Conservation (phyloP, 768 basidiomycete genomes). For the Botryobasidium botryosum region DNA sequence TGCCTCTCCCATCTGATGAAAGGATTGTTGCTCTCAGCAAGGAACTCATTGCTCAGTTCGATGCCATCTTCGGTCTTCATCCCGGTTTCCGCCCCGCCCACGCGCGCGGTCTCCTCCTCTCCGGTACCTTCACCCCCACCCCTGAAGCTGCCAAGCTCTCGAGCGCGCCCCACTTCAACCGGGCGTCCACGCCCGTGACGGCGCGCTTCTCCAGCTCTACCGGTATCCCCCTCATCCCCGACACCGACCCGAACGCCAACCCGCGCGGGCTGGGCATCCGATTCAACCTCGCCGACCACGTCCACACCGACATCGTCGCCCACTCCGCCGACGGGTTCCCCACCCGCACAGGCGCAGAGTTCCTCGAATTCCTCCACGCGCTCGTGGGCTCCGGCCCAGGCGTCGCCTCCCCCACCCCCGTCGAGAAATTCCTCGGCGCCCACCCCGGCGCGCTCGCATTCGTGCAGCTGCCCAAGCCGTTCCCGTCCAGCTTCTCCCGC, state of each 20-base stretch:
- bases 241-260: slow-evolving; percentile 13
- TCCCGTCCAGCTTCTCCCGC: slow-evolving; percentile 8
- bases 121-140: slow-evolving; percentile 11
- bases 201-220: slow-evolving; percentile 13
- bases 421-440: slow-evolving; percentile 5
- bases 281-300: slow-evolving; percentile 8
- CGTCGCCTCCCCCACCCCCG: background rate
- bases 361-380: slow-evolving; percentile 12
- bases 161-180: slow-evolving; percentile 9
- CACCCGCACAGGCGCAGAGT: slow-evolving; percentile 9
- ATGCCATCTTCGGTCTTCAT: slow-evolving; percentile 5
- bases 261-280: slow-evolving; percentile 13
- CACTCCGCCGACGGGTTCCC: slow-evolving; percentile 13
- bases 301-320: slow-evolving; percentile 15
- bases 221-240: slow-evolving; percentile 12
- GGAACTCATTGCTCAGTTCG: background rate
- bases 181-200: slow-evolving; percentile 5
- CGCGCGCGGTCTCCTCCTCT: slow-evolving; percentile 11
- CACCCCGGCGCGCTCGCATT: slow-evolving; percentile 10
- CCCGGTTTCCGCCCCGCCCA: slow-evolving; percentile 12
- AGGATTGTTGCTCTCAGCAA: background rate
- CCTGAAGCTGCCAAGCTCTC: slow-evolving; percentile 7
- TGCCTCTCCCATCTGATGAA: slow-evolving; percentile 7
- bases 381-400: background rate
- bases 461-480: slow-evolving; percentile 11